Percentiles rank a stretch among this genome's conserved stretches.
These are phyloP conservation scores for Ophiostoma australiae DNA, from an alignment of 2,329 filamentous ascomycete species.

Conservation along the genomic window DNA sequence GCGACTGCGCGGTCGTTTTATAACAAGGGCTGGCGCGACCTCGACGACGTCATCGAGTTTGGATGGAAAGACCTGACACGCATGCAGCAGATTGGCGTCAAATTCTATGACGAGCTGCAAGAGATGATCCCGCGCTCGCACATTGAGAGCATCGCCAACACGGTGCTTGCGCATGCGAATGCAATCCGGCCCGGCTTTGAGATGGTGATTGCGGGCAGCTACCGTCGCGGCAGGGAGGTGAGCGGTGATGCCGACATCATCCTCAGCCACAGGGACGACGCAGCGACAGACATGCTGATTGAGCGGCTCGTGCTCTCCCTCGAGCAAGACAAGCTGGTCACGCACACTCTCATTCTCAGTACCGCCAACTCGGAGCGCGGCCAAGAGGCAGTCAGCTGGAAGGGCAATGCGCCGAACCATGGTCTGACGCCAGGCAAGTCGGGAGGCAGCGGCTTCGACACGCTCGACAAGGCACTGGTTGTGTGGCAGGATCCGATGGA, in stretches of 20 bases:
- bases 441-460: constrained; percentile 67
- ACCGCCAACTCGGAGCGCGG: constrained; percentile 66
- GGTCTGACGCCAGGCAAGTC: constrained; percentile 11
- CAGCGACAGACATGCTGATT: constrained; percentile 64
- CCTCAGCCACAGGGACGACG: constrained; percentile 69
- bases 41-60: constrained; percentile 80
- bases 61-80: constrained; percentile 71
- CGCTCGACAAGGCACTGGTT: constrained; percentile 83
- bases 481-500: constrained; percentile 73
- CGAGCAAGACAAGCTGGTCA: constrained; percentile 66
- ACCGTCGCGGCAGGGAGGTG: constrained; percentile 68
- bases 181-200: constrained; percentile 52
- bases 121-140: constrained; percentile 66
- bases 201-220: constrained; percentile 68
- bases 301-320: constrained; percentile 65
- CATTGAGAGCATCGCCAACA: constrained; percentile 61
- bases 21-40: constrained; percentile 69
- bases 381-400: constrained; percentile 56
- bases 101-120: constrained; percentile 84
- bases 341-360: constrained; percentile 71
- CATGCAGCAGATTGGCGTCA: constrained; percentile 88
- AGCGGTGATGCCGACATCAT: constrained; percentile 84
- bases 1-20: constrained; percentile 79
- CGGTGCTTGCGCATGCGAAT: constrained; percentile 63
- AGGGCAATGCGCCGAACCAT: constrained; percentile 37